phyloP scores from a whole-genome alignment of 164 flowering plant species.

The Euptelea pleiosperma region DNA sequence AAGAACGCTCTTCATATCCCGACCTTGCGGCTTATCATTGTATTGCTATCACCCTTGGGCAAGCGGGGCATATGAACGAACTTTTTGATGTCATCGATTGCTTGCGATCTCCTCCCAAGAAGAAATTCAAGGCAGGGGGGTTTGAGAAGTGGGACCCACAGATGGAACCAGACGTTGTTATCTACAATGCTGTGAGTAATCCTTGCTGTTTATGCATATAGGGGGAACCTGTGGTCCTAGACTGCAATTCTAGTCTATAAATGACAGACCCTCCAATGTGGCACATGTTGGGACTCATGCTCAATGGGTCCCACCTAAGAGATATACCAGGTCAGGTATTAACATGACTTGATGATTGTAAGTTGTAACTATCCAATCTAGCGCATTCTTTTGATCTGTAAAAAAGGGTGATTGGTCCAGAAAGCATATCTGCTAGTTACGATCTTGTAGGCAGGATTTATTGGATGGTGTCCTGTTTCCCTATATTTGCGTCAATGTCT shows the following conservation, averaged over 20 bases:
- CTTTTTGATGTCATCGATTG: constrained; percentile 89
- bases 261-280: neutral
- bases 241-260: neutral
- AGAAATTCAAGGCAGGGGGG: constrained; percentile 49
- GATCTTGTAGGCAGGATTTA: too few species aligned
- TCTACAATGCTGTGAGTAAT: constrained; percentile 83
- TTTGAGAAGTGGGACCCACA: constrained; percentile 77
- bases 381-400: too few species aligned
- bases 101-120: constrained; percentile 75
- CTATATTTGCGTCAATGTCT: too few species aligned
- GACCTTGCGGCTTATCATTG: constrained; percentile 82
- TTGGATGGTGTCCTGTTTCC: too few species aligned
- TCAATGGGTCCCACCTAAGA: too few species aligned
- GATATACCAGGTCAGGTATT: too few species aligned
- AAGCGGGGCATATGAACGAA: constrained; percentile 88
- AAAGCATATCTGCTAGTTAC: too few species aligned
- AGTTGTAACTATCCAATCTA: too few species aligned
- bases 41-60: constrained; percentile 93
- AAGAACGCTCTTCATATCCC: constrained; percentile 72
- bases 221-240: neutral
- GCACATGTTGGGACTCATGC: neutral
- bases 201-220: neutral
- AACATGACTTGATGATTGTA: too few species aligned
- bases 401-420: too few species aligned
- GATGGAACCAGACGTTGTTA: constrained; percentile 76